phyloP scores from a whole-genome alignment of 345 rosid species.

The Gossypium anomalum region DNA sequence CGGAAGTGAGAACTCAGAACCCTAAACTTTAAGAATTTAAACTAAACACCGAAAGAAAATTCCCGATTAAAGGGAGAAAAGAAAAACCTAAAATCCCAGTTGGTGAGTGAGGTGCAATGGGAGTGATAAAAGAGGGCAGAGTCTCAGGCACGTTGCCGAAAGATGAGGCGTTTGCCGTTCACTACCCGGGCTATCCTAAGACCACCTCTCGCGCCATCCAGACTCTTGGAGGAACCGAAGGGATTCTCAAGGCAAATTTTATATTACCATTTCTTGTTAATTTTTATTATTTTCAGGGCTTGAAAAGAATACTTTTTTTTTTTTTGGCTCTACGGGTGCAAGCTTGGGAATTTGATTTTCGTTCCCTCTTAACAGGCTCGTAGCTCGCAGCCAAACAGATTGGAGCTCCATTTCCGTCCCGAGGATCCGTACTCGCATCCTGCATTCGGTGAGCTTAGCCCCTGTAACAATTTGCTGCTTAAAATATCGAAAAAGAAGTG shows the following conservation, averaged over 20 bases:
- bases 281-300: neutral
- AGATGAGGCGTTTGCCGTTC: slow-evolving; percentile 54
- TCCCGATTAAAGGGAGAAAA: neutral
- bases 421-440: slow-evolving; percentile 90
- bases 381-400: slow-evolving; percentile 45
- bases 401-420: slow-evolving; percentile 84
- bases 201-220: slow-evolving; percentile 64
- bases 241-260: slow-evolving; percentile 46
- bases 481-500: slow-evolving; percentile 48
- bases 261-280: neutral
- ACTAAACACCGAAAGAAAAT: neutral
- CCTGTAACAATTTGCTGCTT: slow-evolving; percentile 48
- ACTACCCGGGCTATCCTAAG: slow-evolving; percentile 86
- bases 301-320: neutral
- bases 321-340: neutral
- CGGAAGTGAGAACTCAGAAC: neutral
- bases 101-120: slow-evolving; percentile 39
- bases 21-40: neutral
- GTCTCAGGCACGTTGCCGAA: slow-evolving; percentile 62
- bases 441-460: slow-evolving; percentile 58
- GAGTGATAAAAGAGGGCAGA: slow-evolving; percentile 59
- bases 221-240: slow-evolving; percentile 77
- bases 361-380: slow-evolving; percentile 44
- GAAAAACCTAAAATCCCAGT: neutral
- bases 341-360: neutral